Conservation (phyloP, 352 stramenopile species). For the Globisporangium rhizosaccharum region DNA sequence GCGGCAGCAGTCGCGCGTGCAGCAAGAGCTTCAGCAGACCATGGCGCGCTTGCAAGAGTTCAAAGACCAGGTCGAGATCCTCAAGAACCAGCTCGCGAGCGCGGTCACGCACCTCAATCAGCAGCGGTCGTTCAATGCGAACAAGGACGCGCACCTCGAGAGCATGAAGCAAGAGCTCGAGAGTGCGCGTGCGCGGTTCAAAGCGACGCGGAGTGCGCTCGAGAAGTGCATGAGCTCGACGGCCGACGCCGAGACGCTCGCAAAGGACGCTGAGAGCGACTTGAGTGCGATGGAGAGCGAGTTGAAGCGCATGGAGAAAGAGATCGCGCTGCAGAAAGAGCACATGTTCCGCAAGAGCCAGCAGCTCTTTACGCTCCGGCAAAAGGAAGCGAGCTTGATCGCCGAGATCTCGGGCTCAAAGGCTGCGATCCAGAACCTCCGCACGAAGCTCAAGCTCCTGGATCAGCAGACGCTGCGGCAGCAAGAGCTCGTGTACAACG, state of each 20-base stretch:
- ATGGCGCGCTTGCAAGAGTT: conserved; percentile 72
- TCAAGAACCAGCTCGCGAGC: conserved; percentile 89
- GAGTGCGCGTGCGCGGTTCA: conserved; percentile 57
- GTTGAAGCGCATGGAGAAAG: conserved; percentile 63
- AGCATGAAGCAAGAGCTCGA: conserved; percentile 77
- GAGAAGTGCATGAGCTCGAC: conserved; percentile 68
- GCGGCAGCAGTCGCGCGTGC: conserved; percentile 57
- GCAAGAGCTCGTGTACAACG: conserved; percentile 94
- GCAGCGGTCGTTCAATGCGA: conserved; percentile 71
- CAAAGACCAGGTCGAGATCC: conserved; percentile 88
- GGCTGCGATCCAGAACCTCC: conserved; percentile 82
- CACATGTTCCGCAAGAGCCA: conserved; percentile 91
- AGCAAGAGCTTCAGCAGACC: conserved; percentile 60
- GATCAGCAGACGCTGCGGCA: conserved; percentile 88
- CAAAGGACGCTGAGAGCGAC: conserved; percentile 82
- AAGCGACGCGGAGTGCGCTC: conserved; percentile 75
- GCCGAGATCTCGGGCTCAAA: conserved; percentile 91
- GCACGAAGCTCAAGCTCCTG: conserved; percentile 88
- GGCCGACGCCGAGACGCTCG: conserved; percentile 73
- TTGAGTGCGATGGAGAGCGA: conserved; percentile 61
- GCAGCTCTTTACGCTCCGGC: conserved; percentile 79
- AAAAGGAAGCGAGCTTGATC: conserved; percentile 86
- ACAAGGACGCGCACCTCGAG: conserved; percentile 71
- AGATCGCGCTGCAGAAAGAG: conserved; percentile 86
- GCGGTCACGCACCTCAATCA: conserved; percentile 80